Evolutionary conservation across 345 rosid genomes (phyloP).

Genomic region (Geranium brycei): DNA sequence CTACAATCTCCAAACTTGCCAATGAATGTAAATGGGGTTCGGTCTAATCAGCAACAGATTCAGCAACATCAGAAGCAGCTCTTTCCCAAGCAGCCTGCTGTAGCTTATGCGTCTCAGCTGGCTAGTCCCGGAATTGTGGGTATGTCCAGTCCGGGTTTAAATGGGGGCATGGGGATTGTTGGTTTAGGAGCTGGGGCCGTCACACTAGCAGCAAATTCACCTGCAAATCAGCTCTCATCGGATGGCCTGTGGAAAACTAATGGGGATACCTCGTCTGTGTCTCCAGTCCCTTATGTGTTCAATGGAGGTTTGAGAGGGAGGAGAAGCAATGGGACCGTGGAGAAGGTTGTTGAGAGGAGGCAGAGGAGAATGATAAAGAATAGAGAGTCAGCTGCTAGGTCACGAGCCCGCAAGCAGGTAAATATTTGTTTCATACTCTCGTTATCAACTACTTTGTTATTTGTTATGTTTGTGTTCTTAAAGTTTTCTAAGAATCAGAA

Average conservation of each 20-base stretch:
- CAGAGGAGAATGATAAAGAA: slow-evolving; percentile 98
- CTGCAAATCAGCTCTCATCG: slow-evolving; percentile 61
- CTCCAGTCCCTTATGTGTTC: slow-evolving; percentile 69
- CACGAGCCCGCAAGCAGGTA: slow-evolving; percentile 98
- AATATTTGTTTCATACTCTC: slow-evolving; percentile 12
- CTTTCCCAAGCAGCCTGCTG: slow-evolving; percentile 44
- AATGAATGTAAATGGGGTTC: slow-evolving; percentile 40
- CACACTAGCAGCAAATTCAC: slow-evolving; percentile 38
- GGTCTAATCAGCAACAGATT: slow-evolving; percentile 36
- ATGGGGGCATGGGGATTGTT: slow-evolving; percentile 41
- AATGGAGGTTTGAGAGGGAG: slow-evolving; percentile 65
- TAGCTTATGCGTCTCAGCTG: slow-evolving; percentile 37
- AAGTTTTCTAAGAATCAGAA: too few species aligned
- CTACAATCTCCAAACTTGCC: slow-evolving; percentile 53
- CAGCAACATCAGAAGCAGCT: slow-evolving; percentile 38
- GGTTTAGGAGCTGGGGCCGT: slow-evolving; percentile 36
- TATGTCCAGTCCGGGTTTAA: slow-evolving; percentile 36
- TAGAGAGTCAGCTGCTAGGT: slow-evolving; percentile 95
- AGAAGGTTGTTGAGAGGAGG: slow-evolving; percentile 95
- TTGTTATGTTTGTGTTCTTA: too few species aligned
- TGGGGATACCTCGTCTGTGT: slow-evolving; percentile 62
- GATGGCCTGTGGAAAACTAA: slow-evolving; percentile 69
- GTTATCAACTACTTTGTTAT: neutral
- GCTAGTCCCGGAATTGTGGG: slow-evolving; percentile 46
- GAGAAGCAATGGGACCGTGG: slow-evolving; percentile 49